Percentiles rank a stretch among this genome's conserved stretches.
These are phyloP conservation scores for Achaetomiella virescens DNA, from an alignment of 495 filamentous ascomycete genomes.

Conservation along the genomic window DNA sequence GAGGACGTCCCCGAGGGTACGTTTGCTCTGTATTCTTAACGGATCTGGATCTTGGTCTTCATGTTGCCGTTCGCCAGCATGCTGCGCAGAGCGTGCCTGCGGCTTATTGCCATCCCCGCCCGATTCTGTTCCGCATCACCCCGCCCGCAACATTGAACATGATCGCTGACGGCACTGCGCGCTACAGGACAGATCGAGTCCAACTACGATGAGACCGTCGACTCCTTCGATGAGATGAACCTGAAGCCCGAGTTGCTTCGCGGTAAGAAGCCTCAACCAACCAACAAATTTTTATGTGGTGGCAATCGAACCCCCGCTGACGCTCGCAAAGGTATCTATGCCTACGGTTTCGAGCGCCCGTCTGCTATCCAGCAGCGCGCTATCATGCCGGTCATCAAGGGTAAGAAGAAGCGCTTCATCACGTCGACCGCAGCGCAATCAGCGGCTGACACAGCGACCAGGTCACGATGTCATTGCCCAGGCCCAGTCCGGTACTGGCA, in stretches of 20 bases:
- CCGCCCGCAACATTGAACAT: not conserved
- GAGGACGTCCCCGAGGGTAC: slow-evolving; percentile 90
- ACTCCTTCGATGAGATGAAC: slow-evolving; percentile 97
- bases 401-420: slow-evolving; percentile 48
- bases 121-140: not conserved
- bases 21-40: slow-evolving; percentile 23
- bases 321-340: slow-evolving; percentile 76
- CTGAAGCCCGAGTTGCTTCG: slow-evolving; percentile 94
- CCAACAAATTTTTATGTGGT: not conserved
- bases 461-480: slow-evolving; percentile 98
- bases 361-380: slow-evolving; percentile 99
- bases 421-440: not conserved
- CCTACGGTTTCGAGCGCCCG: slow-evolving; percentile 98
- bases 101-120: not conserved
- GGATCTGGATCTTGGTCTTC: not conserved
- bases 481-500: slow-evolving; percentile 97
- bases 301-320: slow-evolving; percentile 16
- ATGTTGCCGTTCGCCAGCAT: not conserved
- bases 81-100: not conserved
- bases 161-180: slow-evolving; percentile 15
- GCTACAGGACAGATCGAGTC: slow-evolving; percentile 91
- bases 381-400: slow-evolving; percentile 99
- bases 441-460: slow-evolving; percentile 36
- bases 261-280: slow-evolving; percentile 52
- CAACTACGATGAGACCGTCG: slow-evolving; percentile 99